Base-by-base conservation (phyloP, 495 filamentous ascomycete genomes). In the Xylaria grammica region DNA sequence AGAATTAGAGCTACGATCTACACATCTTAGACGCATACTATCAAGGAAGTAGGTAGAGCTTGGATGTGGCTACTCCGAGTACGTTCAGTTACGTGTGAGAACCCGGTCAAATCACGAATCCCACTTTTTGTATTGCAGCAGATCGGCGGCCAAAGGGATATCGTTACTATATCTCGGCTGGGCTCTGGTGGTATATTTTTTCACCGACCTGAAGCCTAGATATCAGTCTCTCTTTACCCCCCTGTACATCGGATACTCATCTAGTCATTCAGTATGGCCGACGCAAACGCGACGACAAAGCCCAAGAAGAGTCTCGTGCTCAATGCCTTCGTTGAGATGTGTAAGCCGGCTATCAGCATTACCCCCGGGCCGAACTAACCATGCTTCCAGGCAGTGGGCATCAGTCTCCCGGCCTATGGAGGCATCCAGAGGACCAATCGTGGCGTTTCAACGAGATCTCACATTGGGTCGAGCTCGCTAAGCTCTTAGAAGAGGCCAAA, bases 321-420 rank as follows among this genome's bases (percentile, higher is more conserved):
- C 62, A 89, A 90, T 74, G 87, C 86, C 29, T 90, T 90, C 65
- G 86, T 86, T 29, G 83, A 84, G 81, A 86, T 75, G 77, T 74
- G 75, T 76, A 72, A 60, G 76, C 73, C 29, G 2, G 0, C 46
- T 52, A 34, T 34, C 29, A 52, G 49, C 49, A 52, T 32, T 32
- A 32, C 49, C 49, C 29, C 27, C 32, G 49, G 27, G 49, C 49
- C 49, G 27, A 34, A 52, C 49, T 52, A 34, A 52, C 49, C 30
- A 49, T 34, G 3, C 42, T 53, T 22, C 73, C 40, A 86, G 84
- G 54, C 78, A 84, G 63, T 56, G 88, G 87, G 13, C 87, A 91
- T 72, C 76, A 88, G 67, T 85, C 85, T 32, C 86, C 87, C 8
- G 87, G 87, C 5, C 83, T 87, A 50, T 89, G 85, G 85, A 77